Evolutionary conservation across 768 basidiomycete genomes (phyloP).

Genomic region (Amanita pseudoporphyria): DNA sequence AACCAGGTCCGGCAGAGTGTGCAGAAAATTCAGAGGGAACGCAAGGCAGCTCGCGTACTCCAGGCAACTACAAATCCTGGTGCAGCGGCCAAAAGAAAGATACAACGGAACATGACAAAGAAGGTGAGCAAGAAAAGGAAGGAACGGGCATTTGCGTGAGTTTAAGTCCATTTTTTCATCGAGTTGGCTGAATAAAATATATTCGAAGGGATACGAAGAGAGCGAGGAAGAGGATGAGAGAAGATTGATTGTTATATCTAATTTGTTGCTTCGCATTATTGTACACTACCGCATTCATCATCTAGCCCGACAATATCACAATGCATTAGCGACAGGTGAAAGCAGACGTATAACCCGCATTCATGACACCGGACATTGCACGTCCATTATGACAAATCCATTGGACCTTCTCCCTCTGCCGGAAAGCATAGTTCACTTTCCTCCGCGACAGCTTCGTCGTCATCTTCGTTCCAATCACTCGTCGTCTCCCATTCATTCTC

Average conservation of each 20-base stretch:
- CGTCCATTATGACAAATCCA: constrained; percentile 28
- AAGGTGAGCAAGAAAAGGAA: constrained; percentile 85
- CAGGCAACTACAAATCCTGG: constrained; percentile 67
- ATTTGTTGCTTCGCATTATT: constrained; percentile 1
- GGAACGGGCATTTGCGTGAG: constrained; percentile 49
- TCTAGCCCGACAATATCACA: not conserved
- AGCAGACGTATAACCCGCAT: not conserved
- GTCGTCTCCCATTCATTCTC: constrained; percentile 88
- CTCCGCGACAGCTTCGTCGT: constrained; percentile 65
- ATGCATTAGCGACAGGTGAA: not conserved
- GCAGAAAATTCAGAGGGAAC: constrained; percentile 55
- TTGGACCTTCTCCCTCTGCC: constrained; percentile 30
- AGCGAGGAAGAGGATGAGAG: constrained; percentile 34
- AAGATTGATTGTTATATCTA: constrained; percentile 17
- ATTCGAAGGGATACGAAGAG: constrained; percentile 38
- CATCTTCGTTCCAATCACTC: constrained; percentile 88
- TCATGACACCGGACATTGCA: not conserved
- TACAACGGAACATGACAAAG: constrained; percentile 63
- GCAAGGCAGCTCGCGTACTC: constrained; percentile 51
- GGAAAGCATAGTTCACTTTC: constrained; percentile 68
- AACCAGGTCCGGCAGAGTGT: constrained; percentile 71
- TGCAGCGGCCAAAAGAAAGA: constrained; percentile 64
- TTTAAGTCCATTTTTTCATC: constrained; percentile 8
- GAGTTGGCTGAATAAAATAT: not conserved
- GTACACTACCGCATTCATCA: not conserved